phyloP scores from a whole-genome alignment of 2,329 filamentous ascomycete genomes.

The Chalaropsis thielavioides region DNA sequence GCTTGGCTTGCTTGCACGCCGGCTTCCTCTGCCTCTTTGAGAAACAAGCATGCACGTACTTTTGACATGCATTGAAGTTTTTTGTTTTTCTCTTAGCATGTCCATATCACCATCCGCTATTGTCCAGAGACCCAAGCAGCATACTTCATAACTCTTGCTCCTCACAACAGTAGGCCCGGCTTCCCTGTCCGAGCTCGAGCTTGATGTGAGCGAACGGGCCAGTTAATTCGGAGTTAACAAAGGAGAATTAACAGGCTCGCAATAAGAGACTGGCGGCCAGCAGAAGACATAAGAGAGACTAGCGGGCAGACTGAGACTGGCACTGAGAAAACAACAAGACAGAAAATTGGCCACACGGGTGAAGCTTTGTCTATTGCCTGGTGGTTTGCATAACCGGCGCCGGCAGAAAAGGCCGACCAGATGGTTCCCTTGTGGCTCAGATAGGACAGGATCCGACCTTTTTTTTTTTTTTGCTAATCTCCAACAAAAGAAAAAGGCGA shows the following conservation, averaged over 20 bases:
- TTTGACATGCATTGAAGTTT: neutral
- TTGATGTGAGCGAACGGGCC: slow-evolving; percentile 7
- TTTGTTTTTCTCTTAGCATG: neutral
- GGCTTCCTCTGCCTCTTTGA: too few species aligned
- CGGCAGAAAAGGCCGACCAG: neutral
- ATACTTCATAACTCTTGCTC: neutral
- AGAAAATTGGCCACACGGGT: too few species aligned
- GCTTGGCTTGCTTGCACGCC: too few species aligned
- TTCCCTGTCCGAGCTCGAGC: slow-evolving; percentile 1
- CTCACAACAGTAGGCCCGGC: slow-evolving; percentile 3
- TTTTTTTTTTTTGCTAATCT: neutral
- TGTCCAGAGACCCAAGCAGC: neutral
- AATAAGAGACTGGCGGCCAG: neutral
- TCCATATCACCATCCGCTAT: neutral
- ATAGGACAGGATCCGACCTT: neutral
- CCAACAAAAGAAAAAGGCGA: neutral
- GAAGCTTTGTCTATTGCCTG: neutral
- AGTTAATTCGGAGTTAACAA: neutral
- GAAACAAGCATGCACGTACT: neutral
- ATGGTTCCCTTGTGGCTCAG: neutral
- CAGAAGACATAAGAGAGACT: neutral
- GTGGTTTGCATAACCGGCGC: neutral
- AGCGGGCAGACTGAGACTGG: too few species aligned
- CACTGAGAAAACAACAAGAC: too few species aligned
- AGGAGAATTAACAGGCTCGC: neutral